A percentile compares a stretch with the other conserved stretches of the same genome.
These are phyloP conservation scores for Irineochytrium annulatum DNA, from an alignment of 192 early-diverging fungal genomes.

Conservation along the genomic window DNA sequence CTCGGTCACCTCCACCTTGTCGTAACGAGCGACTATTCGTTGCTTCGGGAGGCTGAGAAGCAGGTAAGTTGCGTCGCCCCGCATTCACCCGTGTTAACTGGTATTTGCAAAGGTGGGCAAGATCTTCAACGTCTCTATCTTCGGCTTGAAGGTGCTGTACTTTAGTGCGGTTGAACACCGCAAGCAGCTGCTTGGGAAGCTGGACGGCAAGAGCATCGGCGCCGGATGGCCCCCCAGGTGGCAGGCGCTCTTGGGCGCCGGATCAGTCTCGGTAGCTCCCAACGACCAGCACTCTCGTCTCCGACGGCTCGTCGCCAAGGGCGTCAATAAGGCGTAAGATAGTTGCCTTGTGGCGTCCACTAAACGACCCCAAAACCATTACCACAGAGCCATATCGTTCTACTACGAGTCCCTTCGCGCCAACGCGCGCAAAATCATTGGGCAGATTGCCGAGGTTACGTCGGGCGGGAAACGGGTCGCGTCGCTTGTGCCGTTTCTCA, in stretches of 20 bases:
- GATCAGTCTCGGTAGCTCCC: background rate
- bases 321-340: background rate
- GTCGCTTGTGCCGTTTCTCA: background rate
- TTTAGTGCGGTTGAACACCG: background rate
- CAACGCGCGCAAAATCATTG: background rate
- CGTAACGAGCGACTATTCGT: background rate
- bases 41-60: background rate
- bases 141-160: background rate
- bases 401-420: background rate
- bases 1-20: background rate
- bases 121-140: background rate
- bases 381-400: background rate
- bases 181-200: background rate
- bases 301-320: background rate
- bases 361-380: background rate
- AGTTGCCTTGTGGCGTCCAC: background rate
- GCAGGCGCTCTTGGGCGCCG: background rate
- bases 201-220: background rate
- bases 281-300: background rate
- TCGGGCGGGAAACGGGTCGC: background rate
- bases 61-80: background rate
- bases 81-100: background rate
- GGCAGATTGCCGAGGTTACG: background rate
- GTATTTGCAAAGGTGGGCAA: background rate
- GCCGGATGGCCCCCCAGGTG: background rate